A percentile compares a stretch with the other conserved stretches of the same genome.
These are phyloP conservation scores for Leishmania tropica DNA, from an alignment of 208 protist species.

Conservation along the genomic window DNA sequence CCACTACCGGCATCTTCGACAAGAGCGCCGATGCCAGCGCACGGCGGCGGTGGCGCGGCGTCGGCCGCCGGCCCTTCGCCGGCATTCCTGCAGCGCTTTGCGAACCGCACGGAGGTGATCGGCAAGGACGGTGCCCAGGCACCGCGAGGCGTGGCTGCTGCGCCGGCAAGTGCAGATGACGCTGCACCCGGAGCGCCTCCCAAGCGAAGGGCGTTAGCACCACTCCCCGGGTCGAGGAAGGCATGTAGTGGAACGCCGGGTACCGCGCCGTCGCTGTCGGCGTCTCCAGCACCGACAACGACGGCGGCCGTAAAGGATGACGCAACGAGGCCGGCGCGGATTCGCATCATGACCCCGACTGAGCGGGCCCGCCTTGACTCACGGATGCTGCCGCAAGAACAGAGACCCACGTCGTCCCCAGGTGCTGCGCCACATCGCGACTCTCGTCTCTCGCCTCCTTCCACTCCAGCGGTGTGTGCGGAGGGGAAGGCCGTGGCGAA, in stretches of 20 bases:
- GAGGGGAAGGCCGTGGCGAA: background rate
- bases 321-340: background rate
- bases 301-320: background rate
- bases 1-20: conserved; percentile 11
- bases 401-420: background rate
- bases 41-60: background rate
- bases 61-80: background rate
- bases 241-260: too few relatives aligned
- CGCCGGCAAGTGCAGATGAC: background rate
- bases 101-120: conserved; percentile 54
- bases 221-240: background rate
- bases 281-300: background rate
- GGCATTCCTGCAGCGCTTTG: conserved; percentile 72
- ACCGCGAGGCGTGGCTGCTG: conserved; percentile 21
- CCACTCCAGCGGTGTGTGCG: background rate
- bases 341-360: conserved; percentile 1
- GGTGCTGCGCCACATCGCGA: background rate
- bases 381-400: background rate
- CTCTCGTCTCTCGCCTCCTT: background rate
- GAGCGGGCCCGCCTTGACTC: background rate
- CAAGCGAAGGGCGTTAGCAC: background rate
- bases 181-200: background rate
- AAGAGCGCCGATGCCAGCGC: background rate
- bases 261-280: background rate
- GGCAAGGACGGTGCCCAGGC: conserved; percentile 63